Base-by-base conservation (phyloP, 1,284 basidiomycete genomes). In the Anthracocystis panici-leucophaei region DNA sequence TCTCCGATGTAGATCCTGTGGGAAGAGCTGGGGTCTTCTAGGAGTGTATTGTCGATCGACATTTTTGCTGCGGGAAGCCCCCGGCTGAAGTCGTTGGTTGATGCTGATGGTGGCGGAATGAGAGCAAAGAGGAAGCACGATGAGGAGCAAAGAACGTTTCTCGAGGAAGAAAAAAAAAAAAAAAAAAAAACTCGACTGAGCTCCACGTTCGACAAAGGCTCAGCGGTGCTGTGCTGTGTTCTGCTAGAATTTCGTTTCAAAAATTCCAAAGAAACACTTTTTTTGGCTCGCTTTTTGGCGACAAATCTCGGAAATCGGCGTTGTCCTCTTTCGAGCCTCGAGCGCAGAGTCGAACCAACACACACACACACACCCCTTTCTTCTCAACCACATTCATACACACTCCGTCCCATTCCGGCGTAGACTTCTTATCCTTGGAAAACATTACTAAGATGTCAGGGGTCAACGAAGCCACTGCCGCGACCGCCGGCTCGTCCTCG, bases 1-100 rank as follows among this genome's bases (percentile, higher is more conserved):
- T 78, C 76, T 12, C 56, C 76, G 18, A 78, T 57, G 60, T 66
- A 78, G 60, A 78, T 50, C n/a, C 76, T 56, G 29, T 78, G 69
- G 1, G 74, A 72, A 14, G 65, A 62, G 52, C 40, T 49, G 29
- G 65, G 51, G 40, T 72, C 62, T 45, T 76, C 65, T 29, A 76
- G 20, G 27, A 67, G 45, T 14, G 41, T 48, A 10, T 45, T 41
- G n/a, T 65, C 55, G 49, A 56, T 58, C 5, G 64, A 55, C 73
- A 75, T 75, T 44, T 4, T 54, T 33, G 51, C 29, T 6, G 31
- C 18, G 20, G 31, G 14, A 20, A 29, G 38, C 35, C 35, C 14
- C 11, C 1, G 35, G 10, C 4, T 5, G 1, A 5, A 12, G 14
- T 3, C 11, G 12, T 38, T 3, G 21, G 45, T 11, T 2, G 16